These are phyloP conservation scores for Candida sanyaensis DNA, from an alignment of 1,139 yeast genomes.

Conservation along the genomic window DNA sequence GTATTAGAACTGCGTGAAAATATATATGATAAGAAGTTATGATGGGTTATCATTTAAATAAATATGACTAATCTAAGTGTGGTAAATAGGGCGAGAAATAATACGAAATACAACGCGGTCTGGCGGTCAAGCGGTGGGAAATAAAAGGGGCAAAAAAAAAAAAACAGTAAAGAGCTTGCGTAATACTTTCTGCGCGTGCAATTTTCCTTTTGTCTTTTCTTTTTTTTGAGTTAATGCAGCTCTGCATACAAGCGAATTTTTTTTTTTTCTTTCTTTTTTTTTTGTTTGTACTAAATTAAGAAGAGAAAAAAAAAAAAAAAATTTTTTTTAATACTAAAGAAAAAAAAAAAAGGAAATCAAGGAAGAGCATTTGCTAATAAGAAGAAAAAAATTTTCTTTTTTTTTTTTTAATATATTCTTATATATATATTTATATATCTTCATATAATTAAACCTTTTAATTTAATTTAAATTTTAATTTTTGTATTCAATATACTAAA, in stretches of 20 bases:
- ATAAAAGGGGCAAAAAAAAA: too few species aligned
- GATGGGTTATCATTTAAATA: too few species aligned
- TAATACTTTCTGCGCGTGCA: not conserved
- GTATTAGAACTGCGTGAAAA: not conserved
- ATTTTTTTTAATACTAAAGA: constrained; percentile 1
- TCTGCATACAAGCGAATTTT: not conserved
- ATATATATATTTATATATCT: not conserved
- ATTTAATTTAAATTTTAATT: constrained; percentile 1
- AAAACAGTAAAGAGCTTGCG: not conserved
- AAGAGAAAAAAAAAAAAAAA: not conserved
- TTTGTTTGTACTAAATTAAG: too few species aligned
- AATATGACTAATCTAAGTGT: too few species aligned
- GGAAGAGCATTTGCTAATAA: not conserved
- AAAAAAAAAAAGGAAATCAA: constrained; percentile 1
- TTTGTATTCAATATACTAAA: constrained; percentile 5
- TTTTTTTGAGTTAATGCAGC: not conserved
- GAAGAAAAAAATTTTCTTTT: constrained; percentile 7
- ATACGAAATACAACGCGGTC: too few species aligned
- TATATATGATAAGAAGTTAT: too few species aligned
- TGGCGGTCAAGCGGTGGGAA: too few species aligned
- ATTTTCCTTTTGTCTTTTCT: not conserved
- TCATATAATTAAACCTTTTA: not conserved
- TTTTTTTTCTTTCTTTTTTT: not conserved
- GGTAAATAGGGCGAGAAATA: too few species aligned
- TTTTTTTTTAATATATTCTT: not conserved